Evolutionary conservation across 108 stramenopile species (phyloP).

Genomic region (Heterococcus sp.): DNA sequence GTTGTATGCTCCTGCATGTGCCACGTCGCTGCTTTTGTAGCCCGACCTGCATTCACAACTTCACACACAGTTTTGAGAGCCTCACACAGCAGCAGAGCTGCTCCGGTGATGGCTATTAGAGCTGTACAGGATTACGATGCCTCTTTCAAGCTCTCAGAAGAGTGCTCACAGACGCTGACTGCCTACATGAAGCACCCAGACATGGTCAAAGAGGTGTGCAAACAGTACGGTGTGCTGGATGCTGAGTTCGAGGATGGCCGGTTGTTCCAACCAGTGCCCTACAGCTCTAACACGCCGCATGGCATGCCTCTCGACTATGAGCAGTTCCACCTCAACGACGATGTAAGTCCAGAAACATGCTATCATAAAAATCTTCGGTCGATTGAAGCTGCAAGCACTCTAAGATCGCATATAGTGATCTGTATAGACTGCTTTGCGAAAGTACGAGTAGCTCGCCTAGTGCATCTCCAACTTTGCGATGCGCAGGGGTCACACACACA

Average conservation of each 20-base stretch:
- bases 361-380: too few species aligned
- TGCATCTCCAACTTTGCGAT: neutral
- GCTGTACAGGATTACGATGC: neutral
- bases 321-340: neutral
- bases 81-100: neutral
- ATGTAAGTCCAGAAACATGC: neutral
- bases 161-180: constrained; percentile 5
- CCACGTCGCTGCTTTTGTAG: too few species aligned
- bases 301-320: constrained; percentile 17
- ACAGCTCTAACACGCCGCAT: constrained; percentile 36
- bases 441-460: neutral
- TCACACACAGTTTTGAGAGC: too few species aligned
- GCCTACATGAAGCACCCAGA: constrained; percentile 32
- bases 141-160: neutral
- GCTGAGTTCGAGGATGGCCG: constrained; percentile 29
- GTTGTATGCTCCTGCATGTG: too few species aligned
- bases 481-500: neutral
- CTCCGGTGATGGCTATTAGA: neutral
- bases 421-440: neutral
- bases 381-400: too few species aligned
- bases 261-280: constrained; percentile 48
- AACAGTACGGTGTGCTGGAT: constrained; percentile 24
- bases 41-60: too few species aligned
- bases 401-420: too few species aligned
- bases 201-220: constrained; percentile 48